Evolutionary conservation across 495 filamentous ascomycete genomes (phyloP).

Genomic region (Penicillium silybi): DNA sequence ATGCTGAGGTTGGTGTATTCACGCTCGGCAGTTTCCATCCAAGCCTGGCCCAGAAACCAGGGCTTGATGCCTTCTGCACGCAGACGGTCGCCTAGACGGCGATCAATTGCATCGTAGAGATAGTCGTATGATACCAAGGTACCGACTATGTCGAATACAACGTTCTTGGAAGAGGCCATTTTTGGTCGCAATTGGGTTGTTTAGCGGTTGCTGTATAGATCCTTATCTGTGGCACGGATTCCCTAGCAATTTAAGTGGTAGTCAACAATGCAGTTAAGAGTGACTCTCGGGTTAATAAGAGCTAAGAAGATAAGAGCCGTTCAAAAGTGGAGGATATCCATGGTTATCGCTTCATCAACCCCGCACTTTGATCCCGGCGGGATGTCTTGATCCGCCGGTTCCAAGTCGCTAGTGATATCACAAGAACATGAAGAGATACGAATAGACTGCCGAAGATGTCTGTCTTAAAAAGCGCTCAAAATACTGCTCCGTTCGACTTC

Average conservation of each 20-base stretch:
- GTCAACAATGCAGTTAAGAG: background rate
- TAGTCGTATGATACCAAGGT: constrained; percentile 33
- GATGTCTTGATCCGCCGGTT: background rate
- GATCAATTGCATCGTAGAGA: constrained; percentile 29
- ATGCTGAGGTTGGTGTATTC: constrained; percentile 42
- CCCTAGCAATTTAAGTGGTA: background rate
- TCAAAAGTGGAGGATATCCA: background rate
- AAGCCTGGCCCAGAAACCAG: constrained; percentile 31
- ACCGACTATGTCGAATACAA: constrained; percentile 43
- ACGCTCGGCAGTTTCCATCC: constrained; percentile 40
- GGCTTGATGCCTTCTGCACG: constrained; percentile 33
- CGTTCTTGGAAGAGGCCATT: constrained; percentile 27
- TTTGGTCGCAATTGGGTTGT: background rate
- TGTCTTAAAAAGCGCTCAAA: background rate
- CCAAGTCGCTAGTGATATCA: no score
- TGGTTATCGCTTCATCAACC: constrained; percentile 5
- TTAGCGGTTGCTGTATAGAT: background rate
- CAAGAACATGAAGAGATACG: background rate
- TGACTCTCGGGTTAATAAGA: background rate
- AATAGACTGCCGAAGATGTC: background rate
- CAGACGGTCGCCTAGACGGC: constrained; percentile 29
- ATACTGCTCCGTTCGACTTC: no score
- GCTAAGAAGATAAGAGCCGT: background rate
- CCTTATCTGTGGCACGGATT: background rate
- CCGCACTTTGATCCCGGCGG: constrained; percentile 7